These are phyloP conservation scores for Fusarium chuoi DNA, from an alignment of 2,329 filamentous ascomycete genomes.

Conservation along the genomic window DNA sequence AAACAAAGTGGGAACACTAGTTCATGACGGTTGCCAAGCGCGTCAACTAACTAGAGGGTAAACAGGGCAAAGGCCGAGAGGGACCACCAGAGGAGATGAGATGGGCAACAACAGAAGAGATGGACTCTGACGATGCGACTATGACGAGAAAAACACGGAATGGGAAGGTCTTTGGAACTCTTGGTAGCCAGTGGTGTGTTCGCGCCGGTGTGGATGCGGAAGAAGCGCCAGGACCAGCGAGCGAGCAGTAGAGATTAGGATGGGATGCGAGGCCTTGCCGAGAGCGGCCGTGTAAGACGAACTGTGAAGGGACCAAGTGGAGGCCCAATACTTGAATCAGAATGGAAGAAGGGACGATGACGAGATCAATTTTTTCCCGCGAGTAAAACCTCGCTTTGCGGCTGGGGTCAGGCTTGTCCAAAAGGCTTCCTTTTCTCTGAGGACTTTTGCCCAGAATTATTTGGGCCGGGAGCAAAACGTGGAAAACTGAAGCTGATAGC, in stretches of 20 bases:
- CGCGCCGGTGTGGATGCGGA: constrained; percentile 38
- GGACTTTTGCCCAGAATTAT: constrained; percentile 23
- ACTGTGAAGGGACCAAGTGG: constrained; percentile 30
- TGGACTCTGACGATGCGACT: constrained; percentile 44
- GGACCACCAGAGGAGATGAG: constrained; percentile 29
- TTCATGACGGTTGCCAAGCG: constrained; percentile 54
- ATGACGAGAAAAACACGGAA: constrained; percentile 49
- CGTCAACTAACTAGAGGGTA: constrained; percentile 44
- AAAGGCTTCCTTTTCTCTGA: constrained; percentile 30
- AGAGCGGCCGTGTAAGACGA: constrained; percentile 44
- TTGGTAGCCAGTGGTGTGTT: constrained; percentile 43
- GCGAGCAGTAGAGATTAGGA: constrained; percentile 25
- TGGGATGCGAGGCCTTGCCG: constrained; percentile 40
- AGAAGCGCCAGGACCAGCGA: constrained; percentile 30
- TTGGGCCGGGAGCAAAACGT: constrained; percentile 31
- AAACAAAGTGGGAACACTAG: constrained; percentile 52
- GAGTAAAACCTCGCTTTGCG: constrained; percentile 40
- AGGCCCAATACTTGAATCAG: constrained; percentile 25
- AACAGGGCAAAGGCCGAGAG: constrained; percentile 40
- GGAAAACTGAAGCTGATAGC: constrained; percentile 38
- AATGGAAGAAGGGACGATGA: constrained; percentile 40
- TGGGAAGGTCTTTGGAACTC: constrained; percentile 36
- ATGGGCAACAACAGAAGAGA: constrained; percentile 39
- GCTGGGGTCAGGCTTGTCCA: constrained; percentile 43
- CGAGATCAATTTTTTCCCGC: constrained; percentile 44